These are phyloP conservation scores for Ilex aquifolium DNA, from an alignment of 257 asterid species.

Conservation along the genomic window DNA sequence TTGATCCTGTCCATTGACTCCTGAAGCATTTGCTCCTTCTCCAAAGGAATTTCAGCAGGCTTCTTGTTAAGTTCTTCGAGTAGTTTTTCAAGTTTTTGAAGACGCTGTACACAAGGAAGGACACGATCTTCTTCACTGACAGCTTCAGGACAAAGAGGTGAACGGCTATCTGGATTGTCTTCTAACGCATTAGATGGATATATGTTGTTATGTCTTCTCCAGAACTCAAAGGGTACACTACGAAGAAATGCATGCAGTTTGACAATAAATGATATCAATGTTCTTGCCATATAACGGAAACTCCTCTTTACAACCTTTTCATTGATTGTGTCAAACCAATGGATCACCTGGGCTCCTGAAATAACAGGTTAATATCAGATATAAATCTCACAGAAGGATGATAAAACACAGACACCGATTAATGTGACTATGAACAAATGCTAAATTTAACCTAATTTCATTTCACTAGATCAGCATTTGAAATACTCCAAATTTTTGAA, in stretches of 20 bases:
- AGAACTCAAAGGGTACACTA: not conserved
- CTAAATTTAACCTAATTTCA: not conserved
- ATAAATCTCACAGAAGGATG: not conserved
- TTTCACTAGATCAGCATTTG: not conserved
- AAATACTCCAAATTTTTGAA: not conserved
- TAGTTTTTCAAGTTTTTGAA: slow-evolving; percentile 64
- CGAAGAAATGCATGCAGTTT: not conserved
- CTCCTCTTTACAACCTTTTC: slow-evolving; percentile 1
- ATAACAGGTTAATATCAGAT: not conserved
- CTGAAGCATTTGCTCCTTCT: slow-evolving; percentile 79
- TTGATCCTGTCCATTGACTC: slow-evolving; percentile 84
- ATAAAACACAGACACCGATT: not conserved
- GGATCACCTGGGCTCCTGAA: not conserved
- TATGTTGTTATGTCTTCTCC: not conserved
- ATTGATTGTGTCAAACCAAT: not conserved
- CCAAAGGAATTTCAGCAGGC: slow-evolving; percentile 74
- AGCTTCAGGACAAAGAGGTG: slow-evolving; percentile 22
- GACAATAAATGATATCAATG: not conserved
- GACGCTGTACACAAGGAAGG: slow-evolving; percentile 65
- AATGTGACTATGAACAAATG: not conserved
- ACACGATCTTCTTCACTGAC: slow-evolving; percentile 33
- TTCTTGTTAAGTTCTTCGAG: slow-evolving; percentile 71
- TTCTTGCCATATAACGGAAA: not conserved
- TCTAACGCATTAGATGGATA: not conserved
- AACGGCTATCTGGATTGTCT: slow-evolving; percentile 23